Percentiles rank a stretch among this genome's conserved stretches.
phyloP scores from a whole-genome alignment of 495 filamentous ascomycete genomes.

The Xylaria longipes region DNA sequence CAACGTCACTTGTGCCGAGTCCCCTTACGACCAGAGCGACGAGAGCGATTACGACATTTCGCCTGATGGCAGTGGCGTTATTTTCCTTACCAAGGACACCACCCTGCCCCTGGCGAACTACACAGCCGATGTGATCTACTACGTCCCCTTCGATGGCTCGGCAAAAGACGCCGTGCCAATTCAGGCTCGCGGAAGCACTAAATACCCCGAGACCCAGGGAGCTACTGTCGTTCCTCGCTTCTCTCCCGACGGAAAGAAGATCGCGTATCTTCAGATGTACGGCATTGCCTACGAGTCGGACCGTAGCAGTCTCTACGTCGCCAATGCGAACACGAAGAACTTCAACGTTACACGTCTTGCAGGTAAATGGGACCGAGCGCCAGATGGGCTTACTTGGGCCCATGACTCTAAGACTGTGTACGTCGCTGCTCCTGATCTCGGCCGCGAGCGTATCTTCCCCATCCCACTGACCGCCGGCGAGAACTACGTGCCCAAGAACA shows the following conservation, averaged over 20 bases:
- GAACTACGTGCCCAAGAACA: conserved; percentile 52
- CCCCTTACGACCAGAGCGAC: conserved; percentile 46
- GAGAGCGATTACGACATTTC: conserved; percentile 52
- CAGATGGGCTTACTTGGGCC: conserved; percentile 60
- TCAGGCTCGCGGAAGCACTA: conserved; percentile 38
- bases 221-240: conserved; percentile 71
- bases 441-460: conserved; percentile 64
- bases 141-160: conserved; percentile 55
- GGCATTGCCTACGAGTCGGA: conserved; percentile 77
- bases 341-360: conserved; percentile 47
- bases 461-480: conserved; percentile 51
- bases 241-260: conserved; percentile 67
- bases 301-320: conserved; percentile 67
- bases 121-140: conserved; percentile 68
- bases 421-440: conserved; percentile 62
- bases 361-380: conserved; percentile 62
- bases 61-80: conserved; percentile 54
- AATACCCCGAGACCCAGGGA: conserved; percentile 61
- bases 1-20: conserved; percentile 56
- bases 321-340: conserved; percentile 32
- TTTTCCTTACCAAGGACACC: conserved; percentile 76
- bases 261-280: conserved; percentile 71
- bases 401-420: conserved; percentile 62
- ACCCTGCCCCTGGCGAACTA: conserved; percentile 68
- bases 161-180: conserved; percentile 38